Evolutionary conservation across 352 stramenopile species (phyloP).

Genomic region (Pythium oligandrum): DNA sequence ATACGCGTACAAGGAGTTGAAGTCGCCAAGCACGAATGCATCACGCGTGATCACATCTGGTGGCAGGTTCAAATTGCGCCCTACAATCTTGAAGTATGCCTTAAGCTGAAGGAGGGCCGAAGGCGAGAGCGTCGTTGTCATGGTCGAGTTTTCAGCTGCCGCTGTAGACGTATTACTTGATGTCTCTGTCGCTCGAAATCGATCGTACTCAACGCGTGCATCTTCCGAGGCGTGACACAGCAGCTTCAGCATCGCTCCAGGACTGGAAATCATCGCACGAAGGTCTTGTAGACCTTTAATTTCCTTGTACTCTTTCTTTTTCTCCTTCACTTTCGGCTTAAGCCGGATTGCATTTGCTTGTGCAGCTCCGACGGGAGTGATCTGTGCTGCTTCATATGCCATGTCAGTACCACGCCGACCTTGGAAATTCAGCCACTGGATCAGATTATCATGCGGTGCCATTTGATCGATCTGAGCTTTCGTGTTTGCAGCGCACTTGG

Average conservation of each 20-base stretch:
- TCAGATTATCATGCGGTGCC: conserved; percentile 48
- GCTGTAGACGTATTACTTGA: conserved; percentile 17
- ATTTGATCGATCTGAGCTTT: conserved; percentile 34
- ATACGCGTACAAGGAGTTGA: conserved; percentile 69
- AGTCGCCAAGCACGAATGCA: conserved; percentile 68
- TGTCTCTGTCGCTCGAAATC: conserved; percentile 35
- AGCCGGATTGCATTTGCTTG: not conserved
- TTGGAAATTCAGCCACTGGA: conserved; percentile 73
- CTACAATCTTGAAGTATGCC: conserved; percentile 67
- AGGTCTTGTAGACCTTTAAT: conserved; percentile 70
- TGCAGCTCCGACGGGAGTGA: not conserved
- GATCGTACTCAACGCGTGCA: conserved; percentile 48
- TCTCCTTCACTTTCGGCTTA: conserved; percentile 43
- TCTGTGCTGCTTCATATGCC: conserved; percentile 8
- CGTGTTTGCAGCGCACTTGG: conserved; percentile 21
- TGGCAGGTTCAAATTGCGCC: conserved; percentile 42
- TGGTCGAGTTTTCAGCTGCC: conserved; percentile 44
- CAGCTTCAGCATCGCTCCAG: conserved; percentile 67
- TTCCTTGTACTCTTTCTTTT: conserved; percentile 57
- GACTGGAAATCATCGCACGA: conserved; percentile 38
- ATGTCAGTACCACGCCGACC: conserved; percentile 38
- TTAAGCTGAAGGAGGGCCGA: conserved; percentile 55
- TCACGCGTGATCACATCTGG: conserved; percentile 62
- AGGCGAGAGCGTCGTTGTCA: conserved; percentile 42
- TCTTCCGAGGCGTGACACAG: conserved; percentile 55